Conservation (phyloP, 2,329 filamentous ascomycete species). For the Aureobasidium lini region DNA sequence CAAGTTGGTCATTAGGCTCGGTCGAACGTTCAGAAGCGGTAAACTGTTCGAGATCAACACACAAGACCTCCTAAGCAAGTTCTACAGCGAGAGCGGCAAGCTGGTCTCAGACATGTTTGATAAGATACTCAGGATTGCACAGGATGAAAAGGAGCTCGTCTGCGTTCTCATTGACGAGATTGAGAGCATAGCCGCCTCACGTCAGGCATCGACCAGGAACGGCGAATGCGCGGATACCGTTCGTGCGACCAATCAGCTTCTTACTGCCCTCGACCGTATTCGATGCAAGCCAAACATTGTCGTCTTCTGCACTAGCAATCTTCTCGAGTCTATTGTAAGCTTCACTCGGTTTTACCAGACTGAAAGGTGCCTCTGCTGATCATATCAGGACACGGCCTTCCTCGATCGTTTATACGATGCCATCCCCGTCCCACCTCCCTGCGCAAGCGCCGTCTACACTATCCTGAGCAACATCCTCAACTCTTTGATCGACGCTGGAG, state of each 20-base stretch:
- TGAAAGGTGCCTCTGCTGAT: constrained; percentile 19
- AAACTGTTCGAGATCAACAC: constrained; percentile 41
- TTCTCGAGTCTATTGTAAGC: constrained; percentile 24
- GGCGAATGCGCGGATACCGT: constrained; percentile 9
- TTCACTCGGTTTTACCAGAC: not conserved
- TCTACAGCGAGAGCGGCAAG: constrained; percentile 41
- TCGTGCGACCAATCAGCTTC: constrained; percentile 42
- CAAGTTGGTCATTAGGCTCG: constrained; percentile 41
- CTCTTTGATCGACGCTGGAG: constrained; percentile 33
- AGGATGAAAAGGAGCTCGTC: constrained; percentile 35
- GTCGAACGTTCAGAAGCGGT: constrained; percentile 27
- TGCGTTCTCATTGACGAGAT: constrained; percentile 45
- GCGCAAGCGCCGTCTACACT: constrained; percentile 36
- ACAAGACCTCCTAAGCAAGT: constrained; percentile 39
- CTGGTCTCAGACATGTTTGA: constrained; percentile 38
- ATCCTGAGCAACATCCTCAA: constrained; percentile 43
- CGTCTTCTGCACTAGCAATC: constrained; percentile 45
- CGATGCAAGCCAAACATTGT: constrained; percentile 38
- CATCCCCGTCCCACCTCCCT: constrained; percentile 36
- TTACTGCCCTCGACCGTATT: constrained; percentile 41
- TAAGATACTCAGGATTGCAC: constrained; percentile 28
- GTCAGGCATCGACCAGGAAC: constrained; percentile 25
- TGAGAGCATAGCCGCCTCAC: constrained; percentile 40
- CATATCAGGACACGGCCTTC: constrained; percentile 35
- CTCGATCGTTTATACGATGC: constrained; percentile 43